These are phyloP conservation scores for Metahyphopichia silvanorum DNA, from an alignment of 805 yeast genomes.

Conservation along the genomic window DNA sequence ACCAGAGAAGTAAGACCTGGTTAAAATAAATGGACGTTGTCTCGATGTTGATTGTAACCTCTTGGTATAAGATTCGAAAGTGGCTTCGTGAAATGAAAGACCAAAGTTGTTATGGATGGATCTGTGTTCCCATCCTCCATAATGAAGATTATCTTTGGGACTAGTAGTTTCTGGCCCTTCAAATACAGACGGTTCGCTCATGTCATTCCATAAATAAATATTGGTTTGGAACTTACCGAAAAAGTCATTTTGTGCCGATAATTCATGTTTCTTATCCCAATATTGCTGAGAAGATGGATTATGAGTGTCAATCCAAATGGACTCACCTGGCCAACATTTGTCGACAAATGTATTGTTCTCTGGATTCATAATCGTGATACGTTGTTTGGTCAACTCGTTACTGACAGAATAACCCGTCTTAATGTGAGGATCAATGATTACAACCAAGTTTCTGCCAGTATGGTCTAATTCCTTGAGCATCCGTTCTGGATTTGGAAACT, in stretches of 20 bases:
- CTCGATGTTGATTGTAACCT: constrained; percentile 45
- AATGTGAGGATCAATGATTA: constrained; percentile 89
- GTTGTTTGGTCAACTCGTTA: constrained; percentile 40
- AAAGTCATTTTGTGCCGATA: constrained; percentile 37
- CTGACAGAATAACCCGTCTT: constrained; percentile 69
- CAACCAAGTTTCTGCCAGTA: constrained; percentile 77
- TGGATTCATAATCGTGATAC: constrained; percentile 46
- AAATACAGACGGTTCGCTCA: constrained; percentile 96
- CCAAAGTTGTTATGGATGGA: constrained; percentile 89
- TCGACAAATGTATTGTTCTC: constrained; percentile 61
- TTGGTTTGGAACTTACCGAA: constrained; percentile 55
- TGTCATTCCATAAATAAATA: constrained; percentile 91
- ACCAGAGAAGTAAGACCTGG: constrained; percentile 86
- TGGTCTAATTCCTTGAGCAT: constrained; percentile 65
- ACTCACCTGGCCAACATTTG: constrained; percentile 98
- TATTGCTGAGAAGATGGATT: constrained; percentile 55
- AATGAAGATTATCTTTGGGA: constrained; percentile 77
- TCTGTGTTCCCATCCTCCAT: constrained; percentile 84
- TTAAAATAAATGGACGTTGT: constrained; percentile 79
- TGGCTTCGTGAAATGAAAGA: constrained; percentile 72
- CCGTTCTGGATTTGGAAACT: constrained; percentile 70
- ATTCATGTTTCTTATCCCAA: constrained; percentile 57
- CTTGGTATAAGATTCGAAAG: constrained; percentile 59
- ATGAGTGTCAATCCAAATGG: constrained; percentile 88
- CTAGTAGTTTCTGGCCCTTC: constrained; percentile 92